Percentiles rank a stretch among this genome's conserved stretches.
phyloP scores from a whole-genome alignment of 176 grass and related monocot species.

The Ampelocalamus luodianensis region DNA sequence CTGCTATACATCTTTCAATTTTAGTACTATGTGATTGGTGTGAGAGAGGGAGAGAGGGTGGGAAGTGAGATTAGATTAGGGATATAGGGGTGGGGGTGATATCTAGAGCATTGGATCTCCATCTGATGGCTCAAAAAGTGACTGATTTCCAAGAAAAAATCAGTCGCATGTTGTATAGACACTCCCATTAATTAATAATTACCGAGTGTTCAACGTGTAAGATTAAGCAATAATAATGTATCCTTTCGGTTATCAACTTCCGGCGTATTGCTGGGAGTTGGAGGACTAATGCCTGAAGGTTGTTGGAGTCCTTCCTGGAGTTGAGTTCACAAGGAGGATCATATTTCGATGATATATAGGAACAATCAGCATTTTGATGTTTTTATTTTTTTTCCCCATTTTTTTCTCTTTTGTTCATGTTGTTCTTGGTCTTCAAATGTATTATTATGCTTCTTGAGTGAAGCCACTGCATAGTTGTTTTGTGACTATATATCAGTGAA shows the following conservation, averaged over 20 bases:
- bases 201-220: conserved; percentile 33
- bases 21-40: too few species aligned
- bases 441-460: conserved; percentile 29
- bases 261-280: conserved; percentile 54
- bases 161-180: too few species aligned
- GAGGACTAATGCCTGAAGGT: conserved; percentile 46
- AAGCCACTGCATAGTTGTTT: conserved; percentile 50
- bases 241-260: conserved; percentile 46
- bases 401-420: neutral
- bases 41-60: too few species aligned
- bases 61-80: too few species aligned
- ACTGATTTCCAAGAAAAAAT: too few species aligned
- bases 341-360: conserved; percentile 39
- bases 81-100: too few species aligned
- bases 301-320: conserved; percentile 55
- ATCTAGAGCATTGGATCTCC: too few species aligned
- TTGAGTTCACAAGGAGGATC: conserved; percentile 53
- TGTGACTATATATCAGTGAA: conserved; percentile 36
- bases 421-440: conserved; percentile 31
- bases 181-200: conserved; percentile 51
- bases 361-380: conserved; percentile 31
- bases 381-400: neutral
- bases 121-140: too few species aligned
- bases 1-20: too few species aligned
- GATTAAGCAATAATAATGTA: conserved; percentile 57